A percentile compares a stretch with the other conserved stretches of the same genome.
Evolutionary conservation across 1,284 basidiomycete species (phyloP).

Genomic region (Microbotryomycetes sp.): DNA sequence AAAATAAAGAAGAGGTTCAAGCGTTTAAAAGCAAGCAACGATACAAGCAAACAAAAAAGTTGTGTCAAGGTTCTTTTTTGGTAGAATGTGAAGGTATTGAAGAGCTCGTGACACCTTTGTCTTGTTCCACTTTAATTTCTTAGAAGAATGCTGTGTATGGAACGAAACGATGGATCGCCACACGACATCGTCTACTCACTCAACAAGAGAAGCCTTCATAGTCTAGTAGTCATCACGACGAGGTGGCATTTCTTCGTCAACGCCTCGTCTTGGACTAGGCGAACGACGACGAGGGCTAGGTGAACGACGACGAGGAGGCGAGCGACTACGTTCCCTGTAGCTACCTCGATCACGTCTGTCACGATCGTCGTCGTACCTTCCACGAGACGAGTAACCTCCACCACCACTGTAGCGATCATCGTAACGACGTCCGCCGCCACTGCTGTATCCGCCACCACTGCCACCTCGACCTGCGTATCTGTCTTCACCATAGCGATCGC

Average conservation of each 20-base stretch:
- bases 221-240: not conserved
- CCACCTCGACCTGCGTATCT: constrained; percentile 33
- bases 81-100: too few relatives aligned
- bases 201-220: too few relatives aligned
- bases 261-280: not conserved
- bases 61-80: too few relatives aligned
- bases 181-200: too few relatives aligned
- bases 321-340: not conserved
- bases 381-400: constrained; percentile 31
- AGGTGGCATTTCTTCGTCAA: too few relatives aligned
- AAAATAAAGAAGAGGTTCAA: too few relatives aligned
- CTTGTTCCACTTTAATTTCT: too few relatives aligned
- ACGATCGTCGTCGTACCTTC: constrained; percentile 10
- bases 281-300: not conserved
- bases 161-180: too few relatives aligned
- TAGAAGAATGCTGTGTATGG: too few relatives aligned
- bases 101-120: too few relatives aligned
- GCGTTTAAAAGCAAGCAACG: too few relatives aligned
- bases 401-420: constrained; percentile 30
- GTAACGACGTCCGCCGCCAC: constrained; percentile 37
- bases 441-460: constrained; percentile 50
- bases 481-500: constrained; percentile 39
- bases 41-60: too few relatives aligned
- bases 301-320: not conserved
- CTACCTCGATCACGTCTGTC: not conserved